These are phyloP conservation scores for Exobasidium cylindrosporum DNA, from an alignment of 1,284 basidiomycete genomes.

Conservation along the genomic window DNA sequence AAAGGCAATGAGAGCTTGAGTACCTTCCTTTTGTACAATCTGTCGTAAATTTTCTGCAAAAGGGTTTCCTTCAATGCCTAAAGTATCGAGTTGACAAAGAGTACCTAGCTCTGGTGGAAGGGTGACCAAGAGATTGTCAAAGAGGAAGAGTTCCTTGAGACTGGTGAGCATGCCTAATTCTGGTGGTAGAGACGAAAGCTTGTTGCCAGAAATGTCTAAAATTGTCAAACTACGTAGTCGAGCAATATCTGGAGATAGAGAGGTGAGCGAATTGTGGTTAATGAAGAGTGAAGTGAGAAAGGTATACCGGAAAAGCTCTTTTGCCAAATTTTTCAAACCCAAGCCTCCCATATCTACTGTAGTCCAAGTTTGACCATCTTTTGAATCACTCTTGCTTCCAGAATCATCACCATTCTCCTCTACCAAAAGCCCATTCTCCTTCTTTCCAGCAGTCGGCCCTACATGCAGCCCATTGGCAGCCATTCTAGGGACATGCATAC, in stretches of 20 bases:
- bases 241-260: conserved; percentile 78
- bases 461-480: conserved; percentile 55
- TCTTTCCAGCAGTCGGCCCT: not conserved
- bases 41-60: conserved; percentile 73
- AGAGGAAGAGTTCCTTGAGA: conserved; percentile 87
- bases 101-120: conserved; percentile 86
- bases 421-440: not conserved
- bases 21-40: conserved; percentile 89
- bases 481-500: conserved; percentile 42
- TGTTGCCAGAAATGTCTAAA: conserved; percentile 89
- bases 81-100: conserved; percentile 84
- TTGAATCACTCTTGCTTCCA: not conserved
- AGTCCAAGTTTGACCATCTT: conserved; percentile 64
- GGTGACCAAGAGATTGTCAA: conserved; percentile 85
- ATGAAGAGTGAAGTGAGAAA: conserved; percentile 95
- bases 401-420: conserved; percentile 44
- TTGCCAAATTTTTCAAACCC: conserved; percentile 82
- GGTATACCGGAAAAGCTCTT: conserved; percentile 78
- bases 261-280: conserved; percentile 85
- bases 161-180: conserved; percentile 88
- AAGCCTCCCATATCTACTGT: conserved; percentile 96
- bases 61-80: conserved; percentile 95
- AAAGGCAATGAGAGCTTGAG: conserved; percentile 77
- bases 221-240: conserved; percentile 81
- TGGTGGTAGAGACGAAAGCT: conserved; percentile 72